A percentile compares a stretch with the other conserved stretches of the same genome.
Evolutionary conservation across 306 rosid species (phyloP).

Genomic region (Quercus agrifolia): DNA sequence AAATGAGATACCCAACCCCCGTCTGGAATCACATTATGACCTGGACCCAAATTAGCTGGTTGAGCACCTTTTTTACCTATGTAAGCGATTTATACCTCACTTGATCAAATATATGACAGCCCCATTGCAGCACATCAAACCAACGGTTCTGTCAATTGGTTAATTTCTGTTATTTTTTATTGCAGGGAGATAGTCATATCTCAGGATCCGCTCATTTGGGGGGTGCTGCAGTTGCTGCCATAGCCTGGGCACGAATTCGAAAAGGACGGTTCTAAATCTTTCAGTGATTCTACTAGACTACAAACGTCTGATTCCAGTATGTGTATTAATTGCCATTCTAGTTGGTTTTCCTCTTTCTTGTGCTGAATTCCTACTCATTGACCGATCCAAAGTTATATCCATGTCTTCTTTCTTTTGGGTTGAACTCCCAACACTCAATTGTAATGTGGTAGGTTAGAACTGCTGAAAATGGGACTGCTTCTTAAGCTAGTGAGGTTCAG

Average conservation of each 20-base stretch:
- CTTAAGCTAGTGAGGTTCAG: background rate
- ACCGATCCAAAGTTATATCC: background rate
- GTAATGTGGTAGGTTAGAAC: background rate
- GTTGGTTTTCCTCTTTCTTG: background rate
- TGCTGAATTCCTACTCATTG: background rate
- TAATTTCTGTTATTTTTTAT: background rate
- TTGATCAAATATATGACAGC: background rate
- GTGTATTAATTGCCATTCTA: background rate
- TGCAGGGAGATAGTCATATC: constrained; percentile 59
- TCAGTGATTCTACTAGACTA: background rate
- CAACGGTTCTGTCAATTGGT: background rate
- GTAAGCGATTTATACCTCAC: background rate
- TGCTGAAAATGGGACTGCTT: background rate
- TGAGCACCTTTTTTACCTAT: background rate
- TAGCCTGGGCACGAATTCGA: constrained; percentile 70
- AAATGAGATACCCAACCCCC: background rate
- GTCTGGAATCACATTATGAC: background rate
- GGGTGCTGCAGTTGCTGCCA: constrained; percentile 86
- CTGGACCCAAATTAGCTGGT: background rate
- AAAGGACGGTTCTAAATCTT: constrained; percentile 58
- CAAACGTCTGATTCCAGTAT: background rate
- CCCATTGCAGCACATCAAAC: constrained; percentile 5
- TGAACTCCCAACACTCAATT: background rate
- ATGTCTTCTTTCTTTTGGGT: background rate
- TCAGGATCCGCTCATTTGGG: constrained; percentile 90